Percentiles rank a stretch among this genome's conserved stretches.
These are phyloP conservation scores for Entomortierella chlamydospora DNA, from an alignment of 192 early-diverging fungal genomes.

Conservation along the genomic window DNA sequence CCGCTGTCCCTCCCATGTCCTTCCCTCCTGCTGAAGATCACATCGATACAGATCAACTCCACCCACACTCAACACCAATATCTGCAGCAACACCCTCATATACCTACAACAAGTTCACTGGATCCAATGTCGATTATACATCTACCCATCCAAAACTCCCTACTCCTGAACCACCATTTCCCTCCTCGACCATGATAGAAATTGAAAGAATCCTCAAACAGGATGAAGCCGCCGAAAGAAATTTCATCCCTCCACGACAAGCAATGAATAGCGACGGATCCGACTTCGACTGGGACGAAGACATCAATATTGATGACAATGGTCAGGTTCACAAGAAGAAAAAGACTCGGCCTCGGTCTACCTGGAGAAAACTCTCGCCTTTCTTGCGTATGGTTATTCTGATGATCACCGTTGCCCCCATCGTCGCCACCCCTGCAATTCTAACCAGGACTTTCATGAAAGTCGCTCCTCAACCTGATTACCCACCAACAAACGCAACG, in stretches of 20 bases:
- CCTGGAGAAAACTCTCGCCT: conserved; percentile 67
- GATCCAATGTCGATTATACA: neutral
- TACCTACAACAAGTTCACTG: neutral
- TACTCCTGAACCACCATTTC: conserved; percentile 3
- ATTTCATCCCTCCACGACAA: conserved; percentile 45
- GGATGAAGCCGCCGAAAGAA: conserved; percentile 24
- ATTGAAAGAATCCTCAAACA: conserved; percentile 51
- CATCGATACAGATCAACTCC: conserved; percentile 31
- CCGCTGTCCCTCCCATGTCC: conserved; percentile 13
- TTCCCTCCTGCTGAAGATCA: conserved; percentile 33
- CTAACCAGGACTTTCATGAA: conserved; percentile 58
- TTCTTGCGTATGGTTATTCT: conserved; percentile 63
- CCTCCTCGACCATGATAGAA: conserved; percentile 40
- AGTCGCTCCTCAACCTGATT: conserved; percentile 27
- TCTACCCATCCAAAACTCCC: neutral
- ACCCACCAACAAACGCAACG: conserved; percentile 23
- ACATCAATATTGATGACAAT: conserved; percentile 44
- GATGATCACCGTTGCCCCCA: conserved; percentile 62
- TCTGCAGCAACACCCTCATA: conserved; percentile 1
- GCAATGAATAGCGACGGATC: conserved; percentile 47
- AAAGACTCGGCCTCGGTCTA: conserved; percentile 26
- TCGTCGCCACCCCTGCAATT: conserved; percentile 65
- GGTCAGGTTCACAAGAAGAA: conserved; percentile 26
- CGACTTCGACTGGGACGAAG: conserved; percentile 55
- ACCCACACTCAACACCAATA: conserved; percentile 34